These are phyloP conservation scores for Isabelozyma gotoi DNA, from an alignment of 805 yeast genomes.

Conservation along the genomic window DNA sequence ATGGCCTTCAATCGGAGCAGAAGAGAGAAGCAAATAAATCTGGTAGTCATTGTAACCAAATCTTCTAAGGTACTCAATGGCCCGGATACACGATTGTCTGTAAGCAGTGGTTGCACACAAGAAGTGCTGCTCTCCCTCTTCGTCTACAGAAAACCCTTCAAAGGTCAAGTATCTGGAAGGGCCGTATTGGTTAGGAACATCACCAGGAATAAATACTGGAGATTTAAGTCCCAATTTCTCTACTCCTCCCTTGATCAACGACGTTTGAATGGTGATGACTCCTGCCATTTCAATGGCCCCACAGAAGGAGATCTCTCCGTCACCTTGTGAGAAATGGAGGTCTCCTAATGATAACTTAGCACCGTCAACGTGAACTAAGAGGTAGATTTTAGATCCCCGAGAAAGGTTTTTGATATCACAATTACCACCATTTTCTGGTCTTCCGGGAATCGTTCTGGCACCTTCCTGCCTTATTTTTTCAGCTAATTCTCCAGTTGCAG, in stretches of 20 bases:
- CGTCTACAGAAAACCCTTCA: constrained; percentile 55
- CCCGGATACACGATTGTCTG: constrained; percentile 49
- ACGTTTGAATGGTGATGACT: constrained; percentile 40
- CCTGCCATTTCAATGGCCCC: constrained; percentile 58
- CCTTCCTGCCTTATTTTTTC: constrained; percentile 38
- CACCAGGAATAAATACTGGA: constrained; percentile 51
- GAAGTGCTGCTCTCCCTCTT: constrained; percentile 44
- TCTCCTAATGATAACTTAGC: constrained; percentile 51
- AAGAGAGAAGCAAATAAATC: constrained; percentile 42
- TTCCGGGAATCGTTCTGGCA: constrained; percentile 54
- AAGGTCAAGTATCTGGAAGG: constrained; percentile 50
- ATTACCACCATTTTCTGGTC: constrained; percentile 55
- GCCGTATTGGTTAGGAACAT: constrained; percentile 48
- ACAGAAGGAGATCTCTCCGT: constrained; percentile 54
- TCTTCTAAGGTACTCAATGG: constrained; percentile 49
- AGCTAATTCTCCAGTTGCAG: constrained; percentile 27
- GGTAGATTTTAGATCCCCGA: constrained; percentile 48
- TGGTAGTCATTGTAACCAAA: constrained; percentile 54
- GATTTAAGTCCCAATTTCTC: constrained; percentile 37
- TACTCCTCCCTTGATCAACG: constrained; percentile 44
- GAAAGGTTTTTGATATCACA: constrained; percentile 53
- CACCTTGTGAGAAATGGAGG: constrained; percentile 53
- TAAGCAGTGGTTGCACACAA: constrained; percentile 52
- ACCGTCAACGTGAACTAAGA: constrained; percentile 48
- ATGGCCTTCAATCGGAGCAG: constrained; percentile 54